Evolutionary conservation across 768 basidiomycete genomes (phyloP).

Genomic region (Paxillus ammoniavirescens): DNA sequence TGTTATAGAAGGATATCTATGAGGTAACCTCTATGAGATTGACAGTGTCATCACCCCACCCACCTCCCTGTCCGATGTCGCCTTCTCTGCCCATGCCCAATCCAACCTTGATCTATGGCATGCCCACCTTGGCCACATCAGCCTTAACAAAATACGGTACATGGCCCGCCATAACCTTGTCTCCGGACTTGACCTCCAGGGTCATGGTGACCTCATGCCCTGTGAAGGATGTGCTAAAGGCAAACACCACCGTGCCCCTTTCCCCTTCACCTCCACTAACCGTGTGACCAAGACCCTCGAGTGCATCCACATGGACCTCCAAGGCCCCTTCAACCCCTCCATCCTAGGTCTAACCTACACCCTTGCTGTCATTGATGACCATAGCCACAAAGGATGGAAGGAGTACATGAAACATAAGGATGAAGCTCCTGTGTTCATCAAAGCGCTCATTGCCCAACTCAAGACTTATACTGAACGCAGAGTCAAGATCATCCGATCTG

Average conservation of each 20-base stretch:
- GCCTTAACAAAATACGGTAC: constrained; percentile 4
- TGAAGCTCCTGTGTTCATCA: not conserved
- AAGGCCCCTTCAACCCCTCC: constrained; percentile 3
- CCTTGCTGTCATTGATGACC: constrained; percentile 4
- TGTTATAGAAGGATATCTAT: constrained; percentile 6
- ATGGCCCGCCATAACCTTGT: constrained; percentile 5
- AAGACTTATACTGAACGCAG: not conserved
- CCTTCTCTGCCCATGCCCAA: not conserved
- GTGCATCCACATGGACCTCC: not conserved
- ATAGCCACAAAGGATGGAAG: constrained; percentile 11
- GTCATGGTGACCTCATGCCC: not conserved
- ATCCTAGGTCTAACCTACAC: constrained; percentile 7
- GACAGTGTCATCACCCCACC: constrained; percentile 2
- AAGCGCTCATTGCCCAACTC: not conserved
- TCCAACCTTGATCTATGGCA: constrained; percentile 14
- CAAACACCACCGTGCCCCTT: constrained; percentile 12
- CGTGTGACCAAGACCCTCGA: not conserved
- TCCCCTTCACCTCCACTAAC: not conserved
- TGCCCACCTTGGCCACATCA: constrained; percentile 6
- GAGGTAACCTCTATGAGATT: constrained; percentile 8
- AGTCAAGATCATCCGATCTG: not conserved
- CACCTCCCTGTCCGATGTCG: not conserved
- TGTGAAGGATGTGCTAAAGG: constrained; percentile 8
- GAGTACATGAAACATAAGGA: constrained; percentile 9
- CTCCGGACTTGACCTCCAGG: constrained; percentile 1